Percentiles rank a stretch among this genome's conserved stretches.
Evolutionary conservation across 1,139 yeast genomes (phyloP).

Genomic region (Geotrichum bryndzae): DNA sequence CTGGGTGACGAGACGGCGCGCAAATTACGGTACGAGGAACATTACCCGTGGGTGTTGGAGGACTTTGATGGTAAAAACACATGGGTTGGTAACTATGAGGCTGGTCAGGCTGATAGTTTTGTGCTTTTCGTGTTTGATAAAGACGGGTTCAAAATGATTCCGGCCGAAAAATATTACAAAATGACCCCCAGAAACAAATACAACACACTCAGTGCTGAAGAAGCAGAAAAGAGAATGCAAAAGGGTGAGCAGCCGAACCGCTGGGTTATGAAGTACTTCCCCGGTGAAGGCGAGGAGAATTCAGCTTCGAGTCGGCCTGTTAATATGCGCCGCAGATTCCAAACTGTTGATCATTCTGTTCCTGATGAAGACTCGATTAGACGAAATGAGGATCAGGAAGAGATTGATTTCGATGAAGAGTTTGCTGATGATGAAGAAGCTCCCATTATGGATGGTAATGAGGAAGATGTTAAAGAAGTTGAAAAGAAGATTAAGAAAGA

Average conservation of each 20-base stretch:
- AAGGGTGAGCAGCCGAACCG: conserved; percentile 73
- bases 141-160: conserved; percentile 88
- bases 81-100: conserved; percentile 94
- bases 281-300: conserved; percentile 44
- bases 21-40: conserved; percentile 85
- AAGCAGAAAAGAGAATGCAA: conserved; percentile 94
- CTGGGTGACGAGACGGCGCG: conserved; percentile 76
- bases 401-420: conserved; percentile 90
- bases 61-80: conserved; percentile 92
- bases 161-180: conserved; percentile 87
- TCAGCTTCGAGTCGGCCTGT: conserved; percentile 18
- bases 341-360: conserved; percentile 54
- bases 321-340: conserved; percentile 38
- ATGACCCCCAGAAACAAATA: conserved; percentile 91
- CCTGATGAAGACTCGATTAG: conserved; percentile 24
- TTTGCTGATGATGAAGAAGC: conserved; percentile 99
- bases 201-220: conserved; percentile 89
- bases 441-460: conserved; percentile 95
- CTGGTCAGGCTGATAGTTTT: conserved; percentile 82
- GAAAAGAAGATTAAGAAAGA: conserved; percentile 85
- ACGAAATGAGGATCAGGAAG: conserved; percentile 81
- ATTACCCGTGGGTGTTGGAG: conserved; percentile 96
- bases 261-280: conserved; percentile 93
- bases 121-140: conserved; percentile 80
- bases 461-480: conserved; percentile 86